Evolutionary conservation across 176 grass and related monocot species (phyloP), one percentile per base, ranked within the genome.

Genomic region (Puccinellia tenuiflora): DNA sequence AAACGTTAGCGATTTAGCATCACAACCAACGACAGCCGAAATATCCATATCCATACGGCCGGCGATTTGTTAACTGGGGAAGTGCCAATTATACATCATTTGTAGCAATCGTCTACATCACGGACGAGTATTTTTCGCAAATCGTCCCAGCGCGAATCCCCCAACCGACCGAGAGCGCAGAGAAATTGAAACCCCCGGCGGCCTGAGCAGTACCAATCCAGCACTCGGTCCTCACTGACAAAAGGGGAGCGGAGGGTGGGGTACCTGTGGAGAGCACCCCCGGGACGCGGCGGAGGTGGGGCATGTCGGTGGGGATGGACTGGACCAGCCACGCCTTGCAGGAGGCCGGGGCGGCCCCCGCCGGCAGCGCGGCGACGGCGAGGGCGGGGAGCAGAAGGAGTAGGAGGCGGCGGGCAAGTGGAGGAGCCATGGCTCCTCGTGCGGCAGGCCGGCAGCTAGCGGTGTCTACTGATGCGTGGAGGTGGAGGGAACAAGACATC

Each of bases 271-370:
- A 90, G 74, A 98, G 89, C 43, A 98, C 96, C 47, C 92, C 92
- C 52, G 92, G 85, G 24, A 98, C 91, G 79, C 82, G 92, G 59
- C 77, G 85, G 81, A 98, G 96, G 5, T 85, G 47, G 28, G 96
- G 96, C 96, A 98, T 95, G 83, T 95, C 92, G 39, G 92, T 98
- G 64, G 96, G 96, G 81, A 98, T 91, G 84, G 96, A 98, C 80
- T 95, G 96, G 75, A 95, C 96, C 52, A 98, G 87, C 96, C 96
- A 98, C 61, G 88, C 92, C 85, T 81, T 95, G 89, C 96, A 98
- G 29, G 67, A 43, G 31, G 15, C 53, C 33, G 68, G 24, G 14
- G 40, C 17, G 42, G 24, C 25, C 67, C 15, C 42, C 14, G 25
- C 43, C 43, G 38, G 7, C 4, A 70, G 60, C 68, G 8, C 72